phyloP scores from a whole-genome alignment of 2,329 filamentous ascomycete genomes.

The Parasarocladium wereldwijsianum region DNA sequence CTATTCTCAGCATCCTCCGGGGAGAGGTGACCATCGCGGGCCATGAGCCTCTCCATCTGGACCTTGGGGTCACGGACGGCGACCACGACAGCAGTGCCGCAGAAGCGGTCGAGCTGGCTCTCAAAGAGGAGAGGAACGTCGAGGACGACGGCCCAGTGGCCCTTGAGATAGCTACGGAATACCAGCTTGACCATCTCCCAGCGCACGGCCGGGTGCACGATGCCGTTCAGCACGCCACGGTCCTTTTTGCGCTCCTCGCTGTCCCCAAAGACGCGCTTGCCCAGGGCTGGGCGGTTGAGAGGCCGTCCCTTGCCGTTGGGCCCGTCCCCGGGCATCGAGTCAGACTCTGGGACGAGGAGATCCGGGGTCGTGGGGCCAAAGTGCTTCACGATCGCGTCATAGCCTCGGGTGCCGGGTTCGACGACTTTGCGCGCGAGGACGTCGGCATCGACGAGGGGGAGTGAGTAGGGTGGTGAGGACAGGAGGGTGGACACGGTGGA shows the following conservation, averaged over 20 bases:
- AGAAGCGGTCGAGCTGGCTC: slow-evolving; percentile 69
- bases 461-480: slow-evolving; percentile 61
- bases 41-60: slow-evolving; percentile 67
- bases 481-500: slow-evolving; percentile 85
- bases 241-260: slow-evolving; percentile 56
- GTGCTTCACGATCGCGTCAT: slow-evolving; percentile 65
- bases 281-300: slow-evolving; percentile 75
- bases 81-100: slow-evolving; percentile 75
- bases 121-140: slow-evolving; percentile 92
- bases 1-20: slow-evolving; percentile 79
- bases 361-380: slow-evolving; percentile 78
- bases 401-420: slow-evolving; percentile 76
- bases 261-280: slow-evolving; percentile 73
- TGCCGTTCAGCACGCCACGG: slow-evolving; percentile 65
- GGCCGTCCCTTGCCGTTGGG: slow-evolving; percentile 50
- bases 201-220: slow-evolving; percentile 85
- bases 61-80: slow-evolving; percentile 65
- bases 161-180: slow-evolving; percentile 55
- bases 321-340: slow-evolving; percentile 37
- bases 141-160: slow-evolving; percentile 78
- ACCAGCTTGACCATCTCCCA: slow-evolving; percentile 67
- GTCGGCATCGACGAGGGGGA: slow-evolving; percentile 91
- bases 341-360: slow-evolving; percentile 50
- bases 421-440: slow-evolving; percentile 85
- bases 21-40: slow-evolving; percentile 62